Base-by-base conservation (phyloP, 2,329 filamentous ascomycete genomes). In the Talaromyces islandicus region DNA sequence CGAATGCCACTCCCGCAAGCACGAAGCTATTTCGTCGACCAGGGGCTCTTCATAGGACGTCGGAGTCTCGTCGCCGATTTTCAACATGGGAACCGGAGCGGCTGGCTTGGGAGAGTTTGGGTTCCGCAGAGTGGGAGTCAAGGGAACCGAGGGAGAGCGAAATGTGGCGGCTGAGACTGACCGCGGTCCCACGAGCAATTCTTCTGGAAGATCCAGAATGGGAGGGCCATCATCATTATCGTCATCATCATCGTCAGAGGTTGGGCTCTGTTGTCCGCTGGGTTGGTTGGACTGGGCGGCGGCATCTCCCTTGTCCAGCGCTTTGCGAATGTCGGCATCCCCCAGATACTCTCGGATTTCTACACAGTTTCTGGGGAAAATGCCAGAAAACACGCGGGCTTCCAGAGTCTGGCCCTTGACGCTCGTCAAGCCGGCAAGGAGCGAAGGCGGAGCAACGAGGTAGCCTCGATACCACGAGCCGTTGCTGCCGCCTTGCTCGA, bases 21-120 rank as follows among this genome's bases (percentile, higher is more conserved):
- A 99, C 3, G 92, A 97, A 14, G 94, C 92, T 68, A 99, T 97
- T 74, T 99, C 94, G 75, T 99, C 94, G 25, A 99, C 92, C 63
- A 99, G 77, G 2, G 94, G 94, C 73, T 99, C 95, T 9, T 90
- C 87, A 17, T 85, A 81, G 6, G 92, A 97, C 0, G 91, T 96
- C 1, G 92, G 91, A 1, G 92, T 96, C 78, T 99, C 94, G 70
- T 99, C 94, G 61, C 94, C 94, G 72, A 99, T 93, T 75, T 97
- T 96, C 57, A 99, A 83, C 89, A 97, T 94, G 4, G 94, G 94
- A 9, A 99, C 92, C 0, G 94, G 94, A 11, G 95, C 95, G 11
- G 91, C 85, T 30, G 93, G 94, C 67, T 91, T 91, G 10, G 72
- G 70, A 24, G 68, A 84, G 70, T 85, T 81, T 1, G 87, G 86